Evolutionary conservation across 1,284 basidiomycete genomes (phyloP), one percentile per base, ranked within the genome.

Genomic region (Irpex rosettiformis): DNA sequence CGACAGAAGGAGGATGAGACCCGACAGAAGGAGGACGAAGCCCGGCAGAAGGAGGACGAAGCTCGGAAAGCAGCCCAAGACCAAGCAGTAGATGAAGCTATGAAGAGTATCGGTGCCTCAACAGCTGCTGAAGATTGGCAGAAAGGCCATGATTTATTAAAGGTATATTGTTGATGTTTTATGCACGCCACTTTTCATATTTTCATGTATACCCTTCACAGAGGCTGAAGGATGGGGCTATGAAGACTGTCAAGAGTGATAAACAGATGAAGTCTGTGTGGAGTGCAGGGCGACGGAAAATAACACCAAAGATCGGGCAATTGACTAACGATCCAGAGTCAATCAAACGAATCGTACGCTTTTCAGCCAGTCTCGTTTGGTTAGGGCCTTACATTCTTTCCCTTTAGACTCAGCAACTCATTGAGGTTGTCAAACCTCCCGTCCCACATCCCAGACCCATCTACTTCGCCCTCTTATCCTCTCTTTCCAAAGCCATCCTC

Each of bases 271-370:
- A 84, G 70, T 70, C 82, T 1, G 70, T 76, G 30, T 88, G 85
- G 83, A 82, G 76, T 54, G 79, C 77, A 52, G 80, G 85, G 33
- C 91, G 96, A 61, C 84, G 96, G 52, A 82, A 89, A 67, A 95
- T 99, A 58, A 94, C 88, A 1, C 90, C 93, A 28, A 94, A 93
- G 69, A 84, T 98, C 40, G 94, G 96, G 1, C 96, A 98, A 72
- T 77, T 98, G 33, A 95, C 94, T 10, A 93, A 94, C 65, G 90
- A 95, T 49, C 66, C 76, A 1, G 70, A 79, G 42, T 80, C 86
- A n/a, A 92, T 96, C 52, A 62, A 77, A 27, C 82, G 84, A 18
- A 89, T 96, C 61, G 86, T 93, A 73, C 68, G 89, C 79, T n/a
- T 29, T 79, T n/a, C 22, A 3, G 8, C 11, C 52, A 30, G 8